Evolutionary conservation across 495 filamentous ascomycete species (phyloP).

Genomic region (Lineolata rhizophorae): DNA sequence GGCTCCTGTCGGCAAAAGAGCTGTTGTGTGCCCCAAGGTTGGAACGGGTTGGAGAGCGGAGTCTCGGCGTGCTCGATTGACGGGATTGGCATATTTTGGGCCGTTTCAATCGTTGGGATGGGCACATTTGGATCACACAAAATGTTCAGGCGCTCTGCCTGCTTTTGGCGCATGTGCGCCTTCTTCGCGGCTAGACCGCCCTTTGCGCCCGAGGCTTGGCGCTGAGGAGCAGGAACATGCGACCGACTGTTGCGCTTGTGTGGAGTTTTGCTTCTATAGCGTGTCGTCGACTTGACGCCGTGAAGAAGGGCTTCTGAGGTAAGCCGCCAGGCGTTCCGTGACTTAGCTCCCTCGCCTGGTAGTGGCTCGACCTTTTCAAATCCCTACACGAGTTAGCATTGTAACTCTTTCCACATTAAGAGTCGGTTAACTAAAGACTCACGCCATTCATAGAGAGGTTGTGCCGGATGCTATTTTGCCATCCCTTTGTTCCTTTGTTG

Average conservation of each 20-base stretch:
- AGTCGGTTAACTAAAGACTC: conserved; percentile 14
- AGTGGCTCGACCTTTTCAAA: conserved; percentile 36
- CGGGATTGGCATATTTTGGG: too few relatives aligned
- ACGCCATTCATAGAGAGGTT: conserved; percentile 95
- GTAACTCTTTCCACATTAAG: conserved; percentile 6
- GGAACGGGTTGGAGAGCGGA: too few relatives aligned
- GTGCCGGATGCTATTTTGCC: conserved; percentile 94
- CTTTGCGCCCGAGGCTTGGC: conserved; percentile 32
- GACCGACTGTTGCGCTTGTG: conserved; percentile 24
- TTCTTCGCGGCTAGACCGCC: conserved; percentile 28
- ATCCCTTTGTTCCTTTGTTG: conserved; percentile 37
- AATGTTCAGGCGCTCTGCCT: too few relatives aligned
- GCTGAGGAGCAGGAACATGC: conserved; percentile 23
- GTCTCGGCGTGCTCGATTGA: too few relatives aligned
- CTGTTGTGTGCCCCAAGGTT: too few relatives aligned
- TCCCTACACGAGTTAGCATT: conserved; percentile 26
- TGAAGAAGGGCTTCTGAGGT: conserved; percentile 34
- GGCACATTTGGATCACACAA: too few relatives aligned
- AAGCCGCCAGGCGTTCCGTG: conserved; percentile 43
- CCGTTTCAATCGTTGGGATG: too few relatives aligned
- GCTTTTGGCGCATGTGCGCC: too few relatives aligned
- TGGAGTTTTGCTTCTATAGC: conserved; percentile 36
- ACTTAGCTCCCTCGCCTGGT: conserved; percentile 27
- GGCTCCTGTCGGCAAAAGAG: too few relatives aligned
- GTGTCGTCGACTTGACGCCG: conserved; percentile 52